phyloP scores from a whole-genome alignment of 2,329 filamentous ascomycete genomes.

The Clarireedia monteithiana region DNA sequence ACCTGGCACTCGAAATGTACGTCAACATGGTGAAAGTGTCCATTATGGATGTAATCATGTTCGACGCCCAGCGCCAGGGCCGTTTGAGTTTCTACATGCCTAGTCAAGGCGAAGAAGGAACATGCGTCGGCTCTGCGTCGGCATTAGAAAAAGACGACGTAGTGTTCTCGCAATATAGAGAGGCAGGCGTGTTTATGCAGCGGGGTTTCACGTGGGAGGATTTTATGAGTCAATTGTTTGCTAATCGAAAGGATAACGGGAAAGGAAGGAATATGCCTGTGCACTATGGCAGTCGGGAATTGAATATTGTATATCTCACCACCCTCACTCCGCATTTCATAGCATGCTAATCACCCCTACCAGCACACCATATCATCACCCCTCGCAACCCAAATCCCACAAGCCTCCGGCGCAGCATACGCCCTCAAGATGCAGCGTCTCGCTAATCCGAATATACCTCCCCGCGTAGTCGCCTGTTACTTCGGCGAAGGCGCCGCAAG shows the following conservation, averaged over 20 bases:
- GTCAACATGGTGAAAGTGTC: slow-evolving; percentile 59
- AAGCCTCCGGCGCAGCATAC: slow-evolving; percentile 81
- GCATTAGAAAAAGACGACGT: slow-evolving; percentile 80
- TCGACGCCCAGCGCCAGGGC: slow-evolving; percentile 83
- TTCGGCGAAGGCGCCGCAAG: slow-evolving; percentile 88
- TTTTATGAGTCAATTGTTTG: slow-evolving; percentile 94
- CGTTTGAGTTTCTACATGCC: slow-evolving; percentile 79
- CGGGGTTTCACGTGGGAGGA: slow-evolving; percentile 79
- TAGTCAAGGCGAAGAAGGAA: slow-evolving; percentile 55
- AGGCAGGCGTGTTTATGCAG: slow-evolving; percentile 85
- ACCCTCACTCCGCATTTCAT: not conserved
- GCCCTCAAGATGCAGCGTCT: slow-evolving; percentile 74
- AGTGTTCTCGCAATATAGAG: slow-evolving; percentile 89
- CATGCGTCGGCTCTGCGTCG: slow-evolving; percentile 81
- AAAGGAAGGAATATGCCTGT: slow-evolving; percentile 93
- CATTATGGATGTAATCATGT: slow-evolving; percentile 97
- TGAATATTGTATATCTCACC: slow-evolving; percentile 63
- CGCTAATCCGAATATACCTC: slow-evolving; percentile 59
- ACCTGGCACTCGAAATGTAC: slow-evolving; percentile 27
- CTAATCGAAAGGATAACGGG: slow-evolving; percentile 73
- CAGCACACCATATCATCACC: slow-evolving; percentile 78
- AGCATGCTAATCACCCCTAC: not conserved
- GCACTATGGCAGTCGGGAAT: slow-evolving; percentile 78
- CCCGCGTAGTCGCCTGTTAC: slow-evolving; percentile 70
- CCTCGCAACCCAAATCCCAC: slow-evolving; percentile 81